Percentiles rank a stretch among this genome's conserved stretches.
These are phyloP conservation scores for Clarkia xantiana DNA, from an alignment of 345 rosid species.

Conservation along the genomic window DNA sequence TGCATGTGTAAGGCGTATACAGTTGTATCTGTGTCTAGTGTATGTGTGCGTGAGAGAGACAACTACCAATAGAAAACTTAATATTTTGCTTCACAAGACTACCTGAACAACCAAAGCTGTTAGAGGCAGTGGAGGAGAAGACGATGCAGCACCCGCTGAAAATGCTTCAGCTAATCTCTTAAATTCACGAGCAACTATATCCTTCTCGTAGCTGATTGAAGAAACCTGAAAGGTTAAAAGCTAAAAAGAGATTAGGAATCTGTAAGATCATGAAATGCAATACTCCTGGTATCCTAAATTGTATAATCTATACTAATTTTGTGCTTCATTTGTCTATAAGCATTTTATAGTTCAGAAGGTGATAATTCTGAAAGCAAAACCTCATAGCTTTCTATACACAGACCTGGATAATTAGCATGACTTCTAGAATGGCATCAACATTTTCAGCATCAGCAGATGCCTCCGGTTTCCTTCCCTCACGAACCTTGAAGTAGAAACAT, in stretches of 20 bases:
- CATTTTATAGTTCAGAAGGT: neutral
- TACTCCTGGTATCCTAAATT: too few relatives aligned
- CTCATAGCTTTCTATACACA: neutral
- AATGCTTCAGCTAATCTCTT: conserved; percentile 55
- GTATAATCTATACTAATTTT: too few relatives aligned
- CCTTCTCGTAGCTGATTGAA: conserved; percentile 34
- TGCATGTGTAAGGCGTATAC: too few relatives aligned
- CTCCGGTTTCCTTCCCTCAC: conserved; percentile 69
- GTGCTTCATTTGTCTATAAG: too few relatives aligned
- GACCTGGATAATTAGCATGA: conserved; percentile 96
- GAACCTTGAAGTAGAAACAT: conserved; percentile 34
- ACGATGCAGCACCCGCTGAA: conserved; percentile 45
- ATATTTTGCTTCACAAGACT: neutral
- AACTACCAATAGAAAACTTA: too few relatives aligned
- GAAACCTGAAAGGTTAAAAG: conserved; percentile 32
- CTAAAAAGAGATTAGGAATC: neutral
- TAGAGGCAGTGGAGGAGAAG: conserved; percentile 57
- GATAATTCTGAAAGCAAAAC: neutral
- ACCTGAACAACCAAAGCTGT: conserved; percentile 91
- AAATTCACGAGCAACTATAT: conserved; percentile 39
- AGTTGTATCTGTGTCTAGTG: too few relatives aligned
- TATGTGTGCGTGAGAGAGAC: too few relatives aligned
- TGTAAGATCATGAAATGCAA: too few relatives aligned
- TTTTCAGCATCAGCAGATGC: conserved; percentile 30
- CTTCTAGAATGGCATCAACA: conserved; percentile 45